A percentile compares a stretch with the other conserved stretches of the same genome.
Evolutionary conservation across 139 green algal species (phyloP).

Genomic region (Axilococcus clingmanii): DNA sequence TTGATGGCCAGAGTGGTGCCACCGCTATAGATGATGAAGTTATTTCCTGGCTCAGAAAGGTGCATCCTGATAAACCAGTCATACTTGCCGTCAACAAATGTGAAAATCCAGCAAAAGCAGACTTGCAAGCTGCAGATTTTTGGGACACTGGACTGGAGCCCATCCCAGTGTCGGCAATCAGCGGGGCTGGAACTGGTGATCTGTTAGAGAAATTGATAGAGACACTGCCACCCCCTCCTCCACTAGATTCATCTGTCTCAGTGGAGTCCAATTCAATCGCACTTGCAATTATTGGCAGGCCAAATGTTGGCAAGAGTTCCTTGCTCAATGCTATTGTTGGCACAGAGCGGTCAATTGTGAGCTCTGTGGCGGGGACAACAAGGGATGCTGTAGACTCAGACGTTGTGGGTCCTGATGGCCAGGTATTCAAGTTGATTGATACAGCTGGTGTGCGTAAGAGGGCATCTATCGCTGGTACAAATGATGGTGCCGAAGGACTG

Average conservation of each 20-base stretch:
- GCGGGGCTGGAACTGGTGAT: constrained; percentile 31
- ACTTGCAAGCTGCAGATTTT: constrained; percentile 78
- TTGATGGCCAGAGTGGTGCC: constrained; percentile 80
- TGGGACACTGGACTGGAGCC: constrained; percentile 80
- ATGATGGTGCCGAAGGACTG: constrained; percentile 60
- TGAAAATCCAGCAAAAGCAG: constrained; percentile 66
- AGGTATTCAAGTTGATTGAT: constrained; percentile 82
- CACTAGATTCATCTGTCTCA: neutral
- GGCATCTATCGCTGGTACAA: constrained; percentile 47
- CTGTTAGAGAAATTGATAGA: constrained; percentile 3
- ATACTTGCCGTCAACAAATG: constrained; percentile 98
- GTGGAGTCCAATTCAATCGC: constrained; percentile 33
- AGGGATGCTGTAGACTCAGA: constrained; percentile 87
- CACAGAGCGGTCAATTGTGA: constrained; percentile 85
- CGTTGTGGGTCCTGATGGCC: constrained; percentile 49
- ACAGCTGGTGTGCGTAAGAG: constrained; percentile 90
- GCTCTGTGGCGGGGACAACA: constrained; percentile 85
- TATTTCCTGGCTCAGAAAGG: constrained; percentile 72
- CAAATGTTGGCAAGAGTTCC: constrained; percentile 93
- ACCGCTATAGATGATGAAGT: constrained; percentile 80
- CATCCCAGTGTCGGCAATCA: constrained; percentile 81
- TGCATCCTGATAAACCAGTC: constrained; percentile 67
- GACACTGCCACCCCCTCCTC: constrained; percentile 7
- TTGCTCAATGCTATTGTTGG: constrained; percentile 87
- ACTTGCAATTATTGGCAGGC: constrained; percentile 89